Conservation (phyloP, 2,329 filamentous ascomycete genomes). For the Cercospora canescens region DNA sequence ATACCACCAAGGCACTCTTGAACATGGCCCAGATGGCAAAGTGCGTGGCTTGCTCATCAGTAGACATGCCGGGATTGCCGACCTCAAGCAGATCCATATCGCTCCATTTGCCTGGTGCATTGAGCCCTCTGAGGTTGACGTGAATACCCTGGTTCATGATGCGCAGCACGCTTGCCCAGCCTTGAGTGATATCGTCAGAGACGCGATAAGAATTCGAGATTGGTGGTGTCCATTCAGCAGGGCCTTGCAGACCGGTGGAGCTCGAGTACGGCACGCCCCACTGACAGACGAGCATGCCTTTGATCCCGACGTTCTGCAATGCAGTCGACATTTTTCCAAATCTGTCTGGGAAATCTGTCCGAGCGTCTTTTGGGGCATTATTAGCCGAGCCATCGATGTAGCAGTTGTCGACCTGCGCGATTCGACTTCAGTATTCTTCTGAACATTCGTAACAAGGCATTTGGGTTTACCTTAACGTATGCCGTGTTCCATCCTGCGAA, state of each 20-base stretch:
- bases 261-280: constrained; percentile 33
- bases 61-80: constrained; percentile 33
- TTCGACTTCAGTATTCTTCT: neutral
- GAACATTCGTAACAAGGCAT: neutral
- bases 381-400: constrained; percentile 28
- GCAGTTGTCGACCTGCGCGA: constrained; percentile 33
- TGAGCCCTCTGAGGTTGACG: constrained; percentile 29
- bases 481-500: constrained; percentile 32
- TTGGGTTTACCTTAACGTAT: constrained; percentile 26
- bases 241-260: constrained; percentile 30
- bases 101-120: constrained; percentile 30
- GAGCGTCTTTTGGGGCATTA: constrained; percentile 32
- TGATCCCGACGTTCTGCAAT: constrained; percentile 32
- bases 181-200: constrained; percentile 33
- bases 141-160: constrained; percentile 35
- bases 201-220: constrained; percentile 34
- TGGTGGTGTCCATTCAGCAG: constrained; percentile 33
- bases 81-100: constrained; percentile 35
- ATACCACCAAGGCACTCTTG: constrained; percentile 33
- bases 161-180: constrained; percentile 33
- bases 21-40: constrained; percentile 35
- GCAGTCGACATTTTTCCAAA: constrained; percentile 29
- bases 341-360: constrained; percentile 31
- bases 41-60: constrained; percentile 31
- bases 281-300: constrained; percentile 28